A percentile compares a stretch with the other conserved stretches of the same genome.
Evolutionary conservation across 192 early-diverging fungal genomes (phyloP).

Genomic region (Spizellomyces punctatus): DNA sequence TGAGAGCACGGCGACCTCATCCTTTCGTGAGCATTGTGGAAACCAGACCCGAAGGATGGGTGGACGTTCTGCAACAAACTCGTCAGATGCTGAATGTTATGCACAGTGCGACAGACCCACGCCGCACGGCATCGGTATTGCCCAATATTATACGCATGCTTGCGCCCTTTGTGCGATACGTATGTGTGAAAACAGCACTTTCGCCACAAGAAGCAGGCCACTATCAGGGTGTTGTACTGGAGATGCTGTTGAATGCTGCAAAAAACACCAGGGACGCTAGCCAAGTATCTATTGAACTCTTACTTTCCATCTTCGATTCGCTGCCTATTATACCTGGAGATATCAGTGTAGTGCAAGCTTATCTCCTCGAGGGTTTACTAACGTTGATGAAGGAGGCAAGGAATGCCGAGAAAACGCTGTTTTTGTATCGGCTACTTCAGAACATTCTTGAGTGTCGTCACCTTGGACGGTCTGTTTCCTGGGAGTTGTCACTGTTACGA

Average conservation of each 20-base stretch:
- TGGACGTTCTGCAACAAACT: conserved; percentile 4
- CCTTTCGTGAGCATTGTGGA: conserved; percentile 14
- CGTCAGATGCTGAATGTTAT: not conserved
- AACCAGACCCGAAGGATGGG: conserved; percentile 14
- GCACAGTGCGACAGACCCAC: too few relatives aligned
- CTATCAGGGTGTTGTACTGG: not conserved
- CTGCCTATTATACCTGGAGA: conserved; percentile 11
- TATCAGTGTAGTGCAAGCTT: not conserved
- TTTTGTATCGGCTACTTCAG: conserved; percentile 11
- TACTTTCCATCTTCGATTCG: not conserved
- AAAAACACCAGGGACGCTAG: too few relatives aligned
- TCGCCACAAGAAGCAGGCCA: not conserved
- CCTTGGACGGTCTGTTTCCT: not conserved
- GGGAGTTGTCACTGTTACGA: conserved; percentile 1
- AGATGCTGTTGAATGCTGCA: not conserved
- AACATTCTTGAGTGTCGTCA: conserved; percentile 6
- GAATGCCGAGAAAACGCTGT: not conserved
- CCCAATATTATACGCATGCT: conserved; percentile 10
- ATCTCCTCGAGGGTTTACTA: not conserved
- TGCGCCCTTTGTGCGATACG: conserved; percentile 19
- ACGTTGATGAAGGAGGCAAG: too few relatives aligned
- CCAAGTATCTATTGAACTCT: not conserved
- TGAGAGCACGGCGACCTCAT: conserved; percentile 16
- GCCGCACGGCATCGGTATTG: not conserved
- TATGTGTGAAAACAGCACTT: conserved; percentile 21